Conservation (phyloP, 2,329 filamentous ascomycete species). For the Leptographium wingfieldii region DNA sequence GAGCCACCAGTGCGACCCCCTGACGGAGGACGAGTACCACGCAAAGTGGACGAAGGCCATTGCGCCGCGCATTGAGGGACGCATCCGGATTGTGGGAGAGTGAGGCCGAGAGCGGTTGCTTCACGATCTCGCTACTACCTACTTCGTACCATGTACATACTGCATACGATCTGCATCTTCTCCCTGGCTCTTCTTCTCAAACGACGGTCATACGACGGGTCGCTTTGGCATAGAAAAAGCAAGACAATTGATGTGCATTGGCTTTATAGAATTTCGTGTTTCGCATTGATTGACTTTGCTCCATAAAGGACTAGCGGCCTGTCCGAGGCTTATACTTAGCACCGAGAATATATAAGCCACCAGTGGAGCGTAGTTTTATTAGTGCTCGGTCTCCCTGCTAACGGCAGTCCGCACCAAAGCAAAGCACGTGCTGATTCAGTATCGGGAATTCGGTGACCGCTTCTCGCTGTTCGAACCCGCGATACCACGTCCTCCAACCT, state of each 20-base stretch:
- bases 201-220: no score
- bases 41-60: conserved; percentile 74
- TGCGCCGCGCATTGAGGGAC: conserved; percentile 62
- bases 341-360: no score
- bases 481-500: not conserved
- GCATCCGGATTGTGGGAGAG: conserved; percentile 43
- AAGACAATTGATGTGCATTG: no score
- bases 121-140: not conserved
- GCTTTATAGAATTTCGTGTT: no score
- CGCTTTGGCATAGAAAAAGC: no score
- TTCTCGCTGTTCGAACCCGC: not conserved
- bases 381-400: not conserved
- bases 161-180: no score
- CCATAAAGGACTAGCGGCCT: no score
- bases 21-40: conserved; percentile 45
- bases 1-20: conserved; percentile 35
- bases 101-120: not conserved
- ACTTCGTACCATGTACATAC: no score
- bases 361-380: not conserved
- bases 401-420: not conserved
- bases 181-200: no score
- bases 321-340: no score
- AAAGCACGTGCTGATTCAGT: not conserved
- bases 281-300: no score
- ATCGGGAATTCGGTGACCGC: not conserved